Conservation (phyloP, 2,329 filamentous ascomycete species). For the Rutstroemia sp. region DNA sequence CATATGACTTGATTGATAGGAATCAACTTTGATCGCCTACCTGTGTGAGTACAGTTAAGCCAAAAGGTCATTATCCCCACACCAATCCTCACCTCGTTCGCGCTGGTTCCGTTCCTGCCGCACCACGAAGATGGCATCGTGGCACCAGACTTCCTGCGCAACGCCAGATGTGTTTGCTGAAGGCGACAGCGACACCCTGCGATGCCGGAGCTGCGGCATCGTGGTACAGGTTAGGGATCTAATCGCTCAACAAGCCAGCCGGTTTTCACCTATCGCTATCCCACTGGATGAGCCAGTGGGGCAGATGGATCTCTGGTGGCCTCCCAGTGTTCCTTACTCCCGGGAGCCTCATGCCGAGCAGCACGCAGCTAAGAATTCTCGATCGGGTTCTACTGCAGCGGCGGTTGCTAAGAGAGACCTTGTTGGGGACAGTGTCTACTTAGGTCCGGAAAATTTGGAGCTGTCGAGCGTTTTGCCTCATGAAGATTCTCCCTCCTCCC, state of each 20-base stretch:
- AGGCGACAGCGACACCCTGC: background rate
- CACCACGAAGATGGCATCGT: background rate
- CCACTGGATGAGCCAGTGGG: background rate
- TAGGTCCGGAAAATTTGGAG: background rate
- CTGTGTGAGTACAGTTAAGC: no score
- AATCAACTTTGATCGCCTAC: no score
- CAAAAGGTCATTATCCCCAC: no score
- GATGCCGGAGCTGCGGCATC: background rate
- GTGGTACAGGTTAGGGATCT: background rate
- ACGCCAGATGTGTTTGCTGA: background rate
- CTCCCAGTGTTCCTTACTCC: background rate
- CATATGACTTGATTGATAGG: no score
- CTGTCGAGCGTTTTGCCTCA: background rate
- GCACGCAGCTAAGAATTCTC: background rate
- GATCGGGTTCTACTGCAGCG: background rate
- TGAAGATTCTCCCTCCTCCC: background rate
- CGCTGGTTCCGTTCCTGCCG: no score
- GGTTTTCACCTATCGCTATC: background rate
- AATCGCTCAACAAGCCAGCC: background rate
- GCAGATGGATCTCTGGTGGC: background rate
- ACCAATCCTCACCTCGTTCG: no score
- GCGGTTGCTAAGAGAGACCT: background rate
- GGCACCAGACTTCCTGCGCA: background rate
- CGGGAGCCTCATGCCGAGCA: no score
- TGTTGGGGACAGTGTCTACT: background rate